Conservation (phyloP, 441 rosid genomes). For the Euphorbia corollata region DNA sequence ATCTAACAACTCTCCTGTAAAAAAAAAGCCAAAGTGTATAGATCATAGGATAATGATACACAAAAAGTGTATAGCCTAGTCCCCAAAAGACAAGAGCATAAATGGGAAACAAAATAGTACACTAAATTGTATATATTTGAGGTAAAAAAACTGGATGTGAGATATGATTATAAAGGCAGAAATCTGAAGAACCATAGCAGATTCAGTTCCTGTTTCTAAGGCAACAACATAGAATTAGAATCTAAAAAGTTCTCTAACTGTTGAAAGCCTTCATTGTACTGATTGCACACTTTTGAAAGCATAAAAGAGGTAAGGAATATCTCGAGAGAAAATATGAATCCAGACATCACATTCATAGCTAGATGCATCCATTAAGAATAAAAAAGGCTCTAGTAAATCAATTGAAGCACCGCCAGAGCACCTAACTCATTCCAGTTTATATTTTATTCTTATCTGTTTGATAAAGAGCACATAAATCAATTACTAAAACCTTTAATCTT, state of each 20-base stretch:
- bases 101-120: conserved; percentile 3
- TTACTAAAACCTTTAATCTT: neutral
- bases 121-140: neutral
- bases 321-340: neutral
- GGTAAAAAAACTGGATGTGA: neutral
- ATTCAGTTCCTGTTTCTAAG: neutral
- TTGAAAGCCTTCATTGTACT: neutral
- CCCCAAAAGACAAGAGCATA: neutral
- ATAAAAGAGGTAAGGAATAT: neutral
- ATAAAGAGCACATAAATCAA: neutral
- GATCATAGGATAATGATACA: too few species aligned
- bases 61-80: too few species aligned
- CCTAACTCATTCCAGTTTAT: neutral
- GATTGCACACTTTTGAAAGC: neutral
- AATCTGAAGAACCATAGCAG: neutral
- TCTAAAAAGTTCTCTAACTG: neutral
- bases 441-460: neutral
- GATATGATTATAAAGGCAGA: neutral
- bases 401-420: neutral
- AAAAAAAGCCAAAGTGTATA: neutral
- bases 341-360: neutral
- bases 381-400: neutral
- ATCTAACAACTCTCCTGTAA: conserved; percentile 75
- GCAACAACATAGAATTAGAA: neutral
- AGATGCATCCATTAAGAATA: neutral